phyloP scores from a whole-genome alignment of 257 asterid genomes.

The Verbascum thapsus region DNA sequence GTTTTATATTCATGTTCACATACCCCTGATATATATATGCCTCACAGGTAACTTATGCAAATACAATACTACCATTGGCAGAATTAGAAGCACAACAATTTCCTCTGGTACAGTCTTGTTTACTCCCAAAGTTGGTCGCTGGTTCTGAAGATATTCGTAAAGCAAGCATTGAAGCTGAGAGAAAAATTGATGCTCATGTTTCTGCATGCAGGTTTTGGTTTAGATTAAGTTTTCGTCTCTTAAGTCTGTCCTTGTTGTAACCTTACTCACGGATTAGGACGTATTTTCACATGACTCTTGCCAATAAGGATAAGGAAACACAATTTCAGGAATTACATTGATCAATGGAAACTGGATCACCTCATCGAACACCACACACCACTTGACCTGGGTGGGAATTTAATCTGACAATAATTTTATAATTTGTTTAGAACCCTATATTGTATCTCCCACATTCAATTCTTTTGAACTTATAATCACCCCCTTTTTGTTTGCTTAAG shows the following conservation, averaged over 20 bases:
- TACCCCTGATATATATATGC: constrained; percentile 24
- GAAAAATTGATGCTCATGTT: constrained; percentile 76
- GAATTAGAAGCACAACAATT: constrained; percentile 89
- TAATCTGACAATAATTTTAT: constrained; percentile 8
- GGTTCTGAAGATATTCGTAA: constrained; percentile 70
- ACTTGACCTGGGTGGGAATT: constrained; percentile 14
- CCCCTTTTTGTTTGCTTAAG: constrained; percentile 1
- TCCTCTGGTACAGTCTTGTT: constrained; percentile 89
- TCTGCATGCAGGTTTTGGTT: constrained; percentile 66
- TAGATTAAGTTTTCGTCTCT: neutral
- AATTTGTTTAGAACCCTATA: neutral
- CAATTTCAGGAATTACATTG: neutral
- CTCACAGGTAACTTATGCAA: constrained; percentile 71
- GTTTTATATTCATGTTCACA: constrained; percentile 1
- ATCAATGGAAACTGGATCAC: constrained; percentile 10
- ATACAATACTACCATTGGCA: constrained; percentile 67
- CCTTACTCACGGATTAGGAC: constrained; percentile 8
- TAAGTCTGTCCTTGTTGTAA: constrained; percentile 9
- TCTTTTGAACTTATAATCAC: neutral
- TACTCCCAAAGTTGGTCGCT: constrained; percentile 79
- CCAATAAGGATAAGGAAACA: constrained; percentile 7
- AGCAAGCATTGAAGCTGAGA: constrained; percentile 93
- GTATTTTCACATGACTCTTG: constrained; percentile 3
- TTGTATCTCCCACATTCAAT: constrained; percentile 1
- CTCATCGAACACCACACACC: constrained; percentile 2